Evolutionary conservation across 805 yeast species (phyloP).

Genomic region (Suhomyces kilbournensis): DNA sequence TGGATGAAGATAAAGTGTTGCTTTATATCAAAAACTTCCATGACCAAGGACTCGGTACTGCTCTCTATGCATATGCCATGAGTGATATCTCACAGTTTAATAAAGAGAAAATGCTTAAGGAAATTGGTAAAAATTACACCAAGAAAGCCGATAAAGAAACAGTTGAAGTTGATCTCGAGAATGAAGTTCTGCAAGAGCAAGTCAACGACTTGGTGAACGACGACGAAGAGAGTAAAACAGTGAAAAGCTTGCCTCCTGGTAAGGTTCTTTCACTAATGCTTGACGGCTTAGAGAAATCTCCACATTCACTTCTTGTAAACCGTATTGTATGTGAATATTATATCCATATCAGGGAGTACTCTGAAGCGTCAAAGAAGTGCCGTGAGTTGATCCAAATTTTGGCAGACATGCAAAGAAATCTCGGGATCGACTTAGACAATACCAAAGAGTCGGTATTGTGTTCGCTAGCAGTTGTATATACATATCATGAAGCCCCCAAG

Average conservation of each 20-base stretch:
- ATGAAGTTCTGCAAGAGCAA: slow-evolving; percentile 4
- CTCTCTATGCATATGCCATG: slow-evolving; percentile 58
- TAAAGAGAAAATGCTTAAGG: slow-evolving; percentile 11
- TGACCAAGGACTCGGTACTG: slow-evolving; percentile 57
- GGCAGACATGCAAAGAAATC: slow-evolving; percentile 43
- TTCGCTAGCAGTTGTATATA: slow-evolving; percentile 69
- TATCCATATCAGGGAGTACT: slow-evolving; percentile 60
- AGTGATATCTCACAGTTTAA: slow-evolving; percentile 70
- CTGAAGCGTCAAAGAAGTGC: slow-evolving; percentile 57
- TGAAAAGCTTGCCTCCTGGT: slow-evolving; percentile 38
- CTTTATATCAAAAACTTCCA: slow-evolving; percentile 57
- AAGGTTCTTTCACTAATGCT: slow-evolving; percentile 49
- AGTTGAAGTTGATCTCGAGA: slow-evolving; percentile 13
- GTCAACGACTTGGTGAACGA: slow-evolving; percentile 3
- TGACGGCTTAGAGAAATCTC: slow-evolving; percentile 45
- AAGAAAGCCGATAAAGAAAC: slow-evolving; percentile 13
- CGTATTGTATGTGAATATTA: slow-evolving; percentile 63
- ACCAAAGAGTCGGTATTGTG: slow-evolving; percentile 61
- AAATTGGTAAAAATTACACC: slow-evolving; percentile 13
- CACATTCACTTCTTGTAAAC: slow-evolving; percentile 53
- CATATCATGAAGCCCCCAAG: slow-evolving; percentile 88
- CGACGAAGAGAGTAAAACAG: slow-evolving; percentile 3
- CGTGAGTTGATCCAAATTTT: slow-evolving; percentile 56
- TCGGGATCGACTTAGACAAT: slow-evolving; percentile 48
- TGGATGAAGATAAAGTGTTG: slow-evolving; percentile 46